phyloP scores from a whole-genome alignment of 495 filamentous ascomycete species.

The Lentithecium fluviatile region DNA sequence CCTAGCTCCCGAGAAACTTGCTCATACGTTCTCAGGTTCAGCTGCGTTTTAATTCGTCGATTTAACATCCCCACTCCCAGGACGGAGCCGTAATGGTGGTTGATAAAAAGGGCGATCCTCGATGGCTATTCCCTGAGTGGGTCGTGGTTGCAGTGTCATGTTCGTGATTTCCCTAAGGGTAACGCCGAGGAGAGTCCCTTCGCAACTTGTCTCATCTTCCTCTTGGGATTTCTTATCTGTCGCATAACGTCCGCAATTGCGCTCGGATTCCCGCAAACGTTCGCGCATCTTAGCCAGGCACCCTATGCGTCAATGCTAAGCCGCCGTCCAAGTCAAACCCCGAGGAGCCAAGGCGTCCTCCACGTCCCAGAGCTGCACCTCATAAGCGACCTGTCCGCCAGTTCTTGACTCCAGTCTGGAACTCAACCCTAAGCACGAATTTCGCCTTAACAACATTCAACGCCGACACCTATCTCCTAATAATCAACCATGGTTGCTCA shows the following conservation, averaged over 20 bases:
- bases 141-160: too few relatives aligned
- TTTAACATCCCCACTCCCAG: too few relatives aligned
- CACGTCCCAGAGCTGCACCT: neutral
- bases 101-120: too few relatives aligned
- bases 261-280: slow-evolving; percentile 6
- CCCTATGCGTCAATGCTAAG: slow-evolving; percentile 23
- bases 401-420: slow-evolving; percentile 12
- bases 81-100: too few relatives aligned
- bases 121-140: too few relatives aligned
- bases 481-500: slow-evolving; percentile 25
- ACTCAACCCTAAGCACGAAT: slow-evolving; percentile 11
- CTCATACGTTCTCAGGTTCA: neutral
- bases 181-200: neutral
- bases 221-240: slow-evolving; percentile 14
- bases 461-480: neutral
- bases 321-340: neutral
- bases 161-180: neutral
- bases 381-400: slow-evolving; percentile 12
- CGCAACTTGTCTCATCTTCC: too few relatives aligned
- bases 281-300: neutral
- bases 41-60: too few relatives aligned
- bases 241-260: slow-evolving; percentile 19
- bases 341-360: neutral
- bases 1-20: slow-evolving; percentile 4
- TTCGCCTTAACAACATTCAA: neutral